Percentiles rank a stretch among this genome's conserved stretches.
phyloP scores from a whole-genome alignment of 495 filamentous ascomycete species.

The Xylaria bambusicola region DNA sequence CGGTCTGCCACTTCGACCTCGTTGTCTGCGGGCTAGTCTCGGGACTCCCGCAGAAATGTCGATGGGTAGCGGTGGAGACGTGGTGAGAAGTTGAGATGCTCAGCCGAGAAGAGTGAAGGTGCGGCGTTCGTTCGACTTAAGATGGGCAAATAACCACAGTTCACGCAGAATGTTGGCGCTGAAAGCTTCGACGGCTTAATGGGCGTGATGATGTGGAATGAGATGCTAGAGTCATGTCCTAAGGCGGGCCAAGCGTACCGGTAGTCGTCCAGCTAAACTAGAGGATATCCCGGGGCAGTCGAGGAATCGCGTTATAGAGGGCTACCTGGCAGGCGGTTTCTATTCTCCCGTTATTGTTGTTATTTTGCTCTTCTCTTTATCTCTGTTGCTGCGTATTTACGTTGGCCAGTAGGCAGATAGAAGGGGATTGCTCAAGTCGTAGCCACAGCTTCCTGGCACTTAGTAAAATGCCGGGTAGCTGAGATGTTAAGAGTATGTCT shows the following conservation, averaged over 20 bases:
- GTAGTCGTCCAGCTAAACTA: constrained; percentile 14
- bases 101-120: background rate
- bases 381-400: background rate
- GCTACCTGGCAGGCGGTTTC: background rate
- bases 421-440: background rate
- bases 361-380: background rate
- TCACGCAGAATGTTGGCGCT: background rate
- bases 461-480: background rate
- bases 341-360: too few species aligned
- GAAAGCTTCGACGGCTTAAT: constrained; percentile 23
- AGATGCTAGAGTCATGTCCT: constrained; percentile 33
- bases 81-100: background rate
- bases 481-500: constrained; percentile 3
- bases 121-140: constrained; percentile 6
- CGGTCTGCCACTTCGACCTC: constrained; percentile 50
- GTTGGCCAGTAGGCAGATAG: background rate
- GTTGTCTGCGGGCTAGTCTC: constrained; percentile 32
- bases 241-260: constrained; percentile 23
- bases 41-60: constrained; percentile 19
- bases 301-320: background rate
- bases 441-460: background rate
- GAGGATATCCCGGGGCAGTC: constrained; percentile 8
- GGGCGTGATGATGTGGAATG: constrained; percentile 23
- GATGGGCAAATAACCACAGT: background rate
- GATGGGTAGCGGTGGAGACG: background rate